Base-by-base conservation (phyloP, 495 filamentous ascomycete genomes). In the Neurospora sp. region DNA sequence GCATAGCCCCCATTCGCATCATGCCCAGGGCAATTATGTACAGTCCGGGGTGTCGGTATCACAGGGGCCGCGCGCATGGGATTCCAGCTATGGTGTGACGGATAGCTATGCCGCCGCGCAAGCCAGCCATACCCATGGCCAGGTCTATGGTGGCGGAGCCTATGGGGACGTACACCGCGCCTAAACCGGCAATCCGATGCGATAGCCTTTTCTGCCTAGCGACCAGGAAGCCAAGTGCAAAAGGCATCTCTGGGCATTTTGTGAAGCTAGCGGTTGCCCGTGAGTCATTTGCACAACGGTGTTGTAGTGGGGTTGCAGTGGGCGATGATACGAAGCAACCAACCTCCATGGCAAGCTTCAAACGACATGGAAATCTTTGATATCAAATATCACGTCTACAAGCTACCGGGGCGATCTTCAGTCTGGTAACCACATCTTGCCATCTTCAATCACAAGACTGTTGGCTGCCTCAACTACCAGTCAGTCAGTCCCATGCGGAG, bases 101-200 rank as follows among this genome's bases (percentile, higher is more conserved):
- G 79, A 84, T 8, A 74, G 75, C 72, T 85, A 84, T 31, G 31
- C 80, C 5, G 75, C 74, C 73, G 74, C 82, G 1, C 74, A 75
- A 10, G 69, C 77, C 53, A 78, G 81, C 68, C 82, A 82, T 48
- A 68, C 78, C 27, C 78, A 79, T 22, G 74, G 78, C 70, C 80
- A 81, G 75, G 81, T 83, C 69, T 86, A 85, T 69, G 81, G 82
- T 40, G 73, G 78, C 42, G 77, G 80, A 44, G 73, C 79, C 8
- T 86, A 85, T 72, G 81, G 80, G 48, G 82, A 83, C 38, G 76
- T 75, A 6, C 81, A 82, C 44, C 82, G 83, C 73, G 80, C 83
- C 71, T 85, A 82, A 74, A 69, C 68, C 42, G 71, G 70, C 3
- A 66, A 37, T 35, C 53, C 53, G 53, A 66, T 35, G 3, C 14